A percentile compares a stretch with the other conserved stretches of the same genome.
These are phyloP conservation scores for Mortierella sp. DNA, from an alignment of 371 early-diverging fungal genomes.

Conservation along the genomic window DNA sequence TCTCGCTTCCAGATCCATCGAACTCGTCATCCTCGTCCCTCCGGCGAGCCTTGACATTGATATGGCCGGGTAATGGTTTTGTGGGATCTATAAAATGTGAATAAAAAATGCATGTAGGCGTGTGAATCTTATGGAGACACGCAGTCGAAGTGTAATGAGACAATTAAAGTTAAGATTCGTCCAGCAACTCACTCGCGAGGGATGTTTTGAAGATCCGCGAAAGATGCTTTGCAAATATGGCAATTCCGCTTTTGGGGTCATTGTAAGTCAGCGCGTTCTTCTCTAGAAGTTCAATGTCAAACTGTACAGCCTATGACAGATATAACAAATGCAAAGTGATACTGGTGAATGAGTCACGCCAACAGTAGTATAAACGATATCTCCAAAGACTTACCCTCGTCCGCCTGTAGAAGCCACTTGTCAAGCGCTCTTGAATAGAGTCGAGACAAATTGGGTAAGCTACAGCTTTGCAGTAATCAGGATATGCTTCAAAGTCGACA, in stretches of 20 bases:
- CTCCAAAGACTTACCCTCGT: constrained; percentile 53
- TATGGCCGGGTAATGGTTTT: constrained; percentile 57
- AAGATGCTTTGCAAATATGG: constrained; percentile 67
- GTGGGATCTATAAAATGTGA: constrained; percentile 46
- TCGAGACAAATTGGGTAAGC: constrained; percentile 81
- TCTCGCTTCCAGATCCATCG: constrained; percentile 46
- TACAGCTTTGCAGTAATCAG: constrained; percentile 70
- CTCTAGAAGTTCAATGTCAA: constrained; percentile 73
- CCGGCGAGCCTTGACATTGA: constrained; percentile 33
- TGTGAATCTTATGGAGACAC: too few species aligned
- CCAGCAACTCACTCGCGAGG: constrained; percentile 55
- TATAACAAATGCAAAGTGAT: background rate
- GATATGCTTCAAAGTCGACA: constrained; percentile 74
- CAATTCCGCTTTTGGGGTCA: constrained; percentile 68
- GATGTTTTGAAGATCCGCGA: constrained; percentile 68
- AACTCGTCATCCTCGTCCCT: constrained; percentile 54
- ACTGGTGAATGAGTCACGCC: background rate
- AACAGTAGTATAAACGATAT: background rate
- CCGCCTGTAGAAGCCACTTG: constrained; percentile 72
- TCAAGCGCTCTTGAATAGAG: constrained; percentile 65
- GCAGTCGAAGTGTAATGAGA: background rate
- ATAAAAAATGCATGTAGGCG: too few species aligned
- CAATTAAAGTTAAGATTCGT: background rate
- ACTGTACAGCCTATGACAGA: constrained; percentile 65
- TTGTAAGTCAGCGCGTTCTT: constrained; percentile 79